Evolutionary conservation across 2,329 filamentous ascomycete genomes (phyloP), one percentile per base, ranked within the genome.

Genomic region (Verticillium tricorpus): DNA sequence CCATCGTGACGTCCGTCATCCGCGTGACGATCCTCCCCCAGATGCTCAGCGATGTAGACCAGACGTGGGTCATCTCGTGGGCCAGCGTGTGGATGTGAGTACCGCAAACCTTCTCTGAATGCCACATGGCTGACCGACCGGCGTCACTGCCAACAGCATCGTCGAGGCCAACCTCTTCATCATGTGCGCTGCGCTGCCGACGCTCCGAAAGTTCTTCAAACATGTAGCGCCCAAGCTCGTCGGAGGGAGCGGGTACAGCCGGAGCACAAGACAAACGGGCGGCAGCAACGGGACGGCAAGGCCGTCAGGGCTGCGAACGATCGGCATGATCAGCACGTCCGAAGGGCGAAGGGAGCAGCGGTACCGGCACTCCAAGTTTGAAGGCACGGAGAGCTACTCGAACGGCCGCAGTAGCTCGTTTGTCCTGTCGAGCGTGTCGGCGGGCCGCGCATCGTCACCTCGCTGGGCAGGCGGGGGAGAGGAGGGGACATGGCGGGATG

Each of bases 111-210:
- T 3, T 19, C 31, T 1, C 60, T 22, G 25, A 8, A 9, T 25
- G 22, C n/a, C 22, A 15, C 2, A 52, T 22, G n/a, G 5, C 5
- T 22, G n/a, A 25, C 52, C 52, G 5, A 32, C 32, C 14, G 22
- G 19, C 32, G 37, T 35, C 17, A n/a, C 11, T 25, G 14, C 22
- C 11, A 37, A 12, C 57, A 76, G 74, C 31, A 71, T 74, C 56
- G 65, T 76, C 28, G 74, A 77, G 61, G 67, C 71, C 6, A 76
- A 77, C 40, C 68, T 77, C 1, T 63, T 76, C 39, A 65, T 77
- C 31, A 72, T 77, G 12, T 76, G 74, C 63, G 73, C 73, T 17
- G 73, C 72, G 12, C 60, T 77, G 4, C 73, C 74, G n/a, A 76
- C 74, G 11, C 64, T 77, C 17, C 71, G 72, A 9, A 70, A 69